phyloP scores from a whole-genome alignment of 192 early-diverging fungal species.

The Backusella australiensis region DNA sequence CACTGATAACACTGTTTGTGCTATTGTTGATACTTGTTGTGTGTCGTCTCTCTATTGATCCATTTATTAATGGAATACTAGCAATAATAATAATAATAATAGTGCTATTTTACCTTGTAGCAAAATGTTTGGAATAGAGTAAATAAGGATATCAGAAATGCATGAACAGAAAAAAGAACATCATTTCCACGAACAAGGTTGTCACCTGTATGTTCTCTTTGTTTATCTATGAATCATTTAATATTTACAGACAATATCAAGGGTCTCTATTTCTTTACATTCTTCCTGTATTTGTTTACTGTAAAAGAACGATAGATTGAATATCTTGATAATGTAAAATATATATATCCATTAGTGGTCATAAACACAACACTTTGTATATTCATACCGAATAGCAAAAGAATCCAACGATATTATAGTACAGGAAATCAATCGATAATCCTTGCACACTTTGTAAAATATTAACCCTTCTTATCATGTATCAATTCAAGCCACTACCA shows the following conservation, averaged over 20 bases:
- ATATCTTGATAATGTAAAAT: constrained; percentile 41
- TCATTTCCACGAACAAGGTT: constrained; percentile 82
- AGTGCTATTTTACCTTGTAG: constrained; percentile 56
- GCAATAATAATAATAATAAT: background rate
- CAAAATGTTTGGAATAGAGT: constrained; percentile 63
- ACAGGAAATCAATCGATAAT: constrained; percentile 87
- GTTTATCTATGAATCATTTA: constrained; percentile 36
- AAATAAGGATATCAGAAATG: constrained; percentile 58
- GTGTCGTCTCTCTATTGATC: constrained; percentile 31
- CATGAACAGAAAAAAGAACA: constrained; percentile 87
- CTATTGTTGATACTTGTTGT: constrained; percentile 44
- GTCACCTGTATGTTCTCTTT: constrained; percentile 62
- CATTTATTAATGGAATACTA: no score
- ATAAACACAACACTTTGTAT: background rate
- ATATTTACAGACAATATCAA: background rate
- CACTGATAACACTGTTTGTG: constrained; percentile 37
- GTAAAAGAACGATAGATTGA: constrained; percentile 76
- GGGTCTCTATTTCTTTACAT: constrained; percentile 31
- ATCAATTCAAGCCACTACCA: background rate
- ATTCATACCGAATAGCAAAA: constrained; percentile 66
- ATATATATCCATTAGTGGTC: background rate
- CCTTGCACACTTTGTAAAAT: constrained; percentile 62
- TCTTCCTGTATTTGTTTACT: constrained; percentile 62
- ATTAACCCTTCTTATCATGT: background rate
- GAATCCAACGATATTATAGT: constrained; percentile 87